Evolutionary conservation across 805 yeast species (phyloP).

Genomic region (Candida qinlingensis): DNA sequence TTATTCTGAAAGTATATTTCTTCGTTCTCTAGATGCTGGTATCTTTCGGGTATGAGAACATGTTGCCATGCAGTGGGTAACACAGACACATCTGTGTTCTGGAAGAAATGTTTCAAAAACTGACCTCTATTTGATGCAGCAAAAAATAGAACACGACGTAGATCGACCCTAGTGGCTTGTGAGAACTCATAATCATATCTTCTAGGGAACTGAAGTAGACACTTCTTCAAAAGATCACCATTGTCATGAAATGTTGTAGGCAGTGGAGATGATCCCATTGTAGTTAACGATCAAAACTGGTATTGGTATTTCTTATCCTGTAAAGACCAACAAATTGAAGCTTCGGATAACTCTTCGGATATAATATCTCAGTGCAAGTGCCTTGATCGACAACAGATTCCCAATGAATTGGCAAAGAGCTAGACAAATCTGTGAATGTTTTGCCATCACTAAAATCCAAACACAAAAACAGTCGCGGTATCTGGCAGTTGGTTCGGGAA

Average conservation of each 20-base stretch:
- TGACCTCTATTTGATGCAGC: conserved; percentile 39
- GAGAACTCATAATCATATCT: conserved; percentile 28
- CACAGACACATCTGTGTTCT: conserved; percentile 19
- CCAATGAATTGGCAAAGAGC: too few species aligned
- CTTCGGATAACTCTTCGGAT: too few species aligned
- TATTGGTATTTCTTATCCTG: too few species aligned
- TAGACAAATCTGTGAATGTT: too few species aligned
- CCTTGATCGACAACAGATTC: too few species aligned
- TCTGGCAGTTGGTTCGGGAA: too few species aligned
- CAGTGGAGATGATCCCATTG: not conserved
- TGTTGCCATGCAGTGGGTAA: conserved; percentile 22
- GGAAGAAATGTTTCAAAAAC: conserved; percentile 35
- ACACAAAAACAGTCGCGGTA: too few species aligned
- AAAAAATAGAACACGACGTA: conserved; percentile 39
- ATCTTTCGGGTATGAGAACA: conserved; percentile 20
- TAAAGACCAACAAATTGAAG: too few species aligned
- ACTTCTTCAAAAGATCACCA: conserved; percentile 25
- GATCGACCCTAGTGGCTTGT: conserved; percentile 25
- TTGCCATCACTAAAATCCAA: too few species aligned
- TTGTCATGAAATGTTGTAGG: conserved; percentile 16
- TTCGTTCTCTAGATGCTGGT: conserved; percentile 19
- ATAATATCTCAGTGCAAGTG: too few species aligned
- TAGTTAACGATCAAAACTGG: too few species aligned
- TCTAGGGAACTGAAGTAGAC: conserved; percentile 35
- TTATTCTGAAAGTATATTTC: conserved; percentile 16